Percentiles rank a stretch among this genome's conserved stretches.
Evolutionary conservation across 345 rosid genomes (phyloP).

Genomic region (Moringa oleifera): DNA sequence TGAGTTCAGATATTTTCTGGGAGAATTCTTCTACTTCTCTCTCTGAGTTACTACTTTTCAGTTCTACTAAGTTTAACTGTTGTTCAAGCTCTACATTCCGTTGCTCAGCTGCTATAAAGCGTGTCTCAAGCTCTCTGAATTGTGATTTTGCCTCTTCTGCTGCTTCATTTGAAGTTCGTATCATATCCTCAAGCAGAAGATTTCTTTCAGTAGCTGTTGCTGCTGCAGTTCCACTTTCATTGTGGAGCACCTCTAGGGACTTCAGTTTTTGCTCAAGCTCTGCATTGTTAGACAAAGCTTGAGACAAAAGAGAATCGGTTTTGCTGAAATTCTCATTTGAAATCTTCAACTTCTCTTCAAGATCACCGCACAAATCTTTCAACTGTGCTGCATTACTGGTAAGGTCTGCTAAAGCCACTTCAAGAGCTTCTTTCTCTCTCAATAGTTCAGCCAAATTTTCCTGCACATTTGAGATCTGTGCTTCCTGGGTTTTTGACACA

Average conservation of each 20-base stretch:
- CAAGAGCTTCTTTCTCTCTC: slow-evolving; percentile 60
- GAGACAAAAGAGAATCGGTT: slow-evolving; percentile 63
- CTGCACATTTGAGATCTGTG: slow-evolving; percentile 23
- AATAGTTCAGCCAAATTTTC: slow-evolving; percentile 28
- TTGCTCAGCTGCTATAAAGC: slow-evolving; percentile 58
- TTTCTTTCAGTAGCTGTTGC: slow-evolving; percentile 63
- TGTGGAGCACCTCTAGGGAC: slow-evolving; percentile 59
- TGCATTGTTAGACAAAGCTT: slow-evolving; percentile 58
- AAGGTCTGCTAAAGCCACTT: slow-evolving; percentile 46
- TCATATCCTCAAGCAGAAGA: slow-evolving; percentile 62
- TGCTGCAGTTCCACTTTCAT: slow-evolving; percentile 54
- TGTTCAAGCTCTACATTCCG: slow-evolving; percentile 73
- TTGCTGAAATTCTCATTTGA: slow-evolving; percentile 60
- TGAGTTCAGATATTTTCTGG: slow-evolving; percentile 52
- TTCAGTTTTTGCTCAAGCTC: slow-evolving; percentile 76
- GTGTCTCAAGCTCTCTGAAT: slow-evolving; percentile 61
- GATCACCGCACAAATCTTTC: slow-evolving; percentile 46
- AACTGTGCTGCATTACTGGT: slow-evolving; percentile 29
- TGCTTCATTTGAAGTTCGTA: slow-evolving; percentile 50
- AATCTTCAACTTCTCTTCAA: slow-evolving; percentile 59
- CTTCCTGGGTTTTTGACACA: slow-evolving; percentile 33
- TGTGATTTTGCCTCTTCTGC: slow-evolving; percentile 62
- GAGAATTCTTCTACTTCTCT: slow-evolving; percentile 49
- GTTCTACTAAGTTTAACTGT: slow-evolving; percentile 46
- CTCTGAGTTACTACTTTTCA: slow-evolving; percentile 51